Conservation (phyloP, 345 rosid species). For the Eucalyptus rudis region DNA sequence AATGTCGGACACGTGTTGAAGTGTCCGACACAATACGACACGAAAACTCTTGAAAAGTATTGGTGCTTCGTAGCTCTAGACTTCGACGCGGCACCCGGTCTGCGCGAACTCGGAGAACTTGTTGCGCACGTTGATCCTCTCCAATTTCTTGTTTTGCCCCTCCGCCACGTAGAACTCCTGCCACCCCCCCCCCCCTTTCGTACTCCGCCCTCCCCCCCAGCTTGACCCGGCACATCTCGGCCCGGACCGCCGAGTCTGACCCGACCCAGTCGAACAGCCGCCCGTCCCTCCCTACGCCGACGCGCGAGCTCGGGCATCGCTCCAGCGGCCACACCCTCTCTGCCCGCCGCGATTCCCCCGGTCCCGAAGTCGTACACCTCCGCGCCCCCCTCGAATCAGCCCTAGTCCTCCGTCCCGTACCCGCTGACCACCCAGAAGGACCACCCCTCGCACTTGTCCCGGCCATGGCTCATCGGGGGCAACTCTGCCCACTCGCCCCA, state of each 20-base stretch:
- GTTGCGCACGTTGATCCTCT: slow-evolving; percentile 10
- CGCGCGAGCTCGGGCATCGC: slow-evolving; percentile 11
- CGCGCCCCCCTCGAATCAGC: slow-evolving; percentile 16
- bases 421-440: slow-evolving; percentile 35
- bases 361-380: slow-evolving; percentile 3
- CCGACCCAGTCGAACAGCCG: not conserved
- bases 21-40: too few relatives aligned
- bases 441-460: slow-evolving; percentile 34
- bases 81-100: slow-evolving; percentile 38
- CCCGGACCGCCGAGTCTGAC: not conserved
- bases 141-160: slow-evolving; percentile 7
- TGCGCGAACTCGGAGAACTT: slow-evolving; percentile 35
- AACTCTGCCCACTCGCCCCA: slow-evolving; percentile 24
- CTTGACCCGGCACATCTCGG: slow-evolving; percentile 10
- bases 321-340: slow-evolving; percentile 13
- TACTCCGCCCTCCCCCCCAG: slow-evolving; percentile 7
- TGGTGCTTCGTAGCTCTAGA: not conserved
- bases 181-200: slow-evolving; percentile 16
- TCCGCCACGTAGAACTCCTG: slow-evolving; percentile 7
- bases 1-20: too few relatives aligned
- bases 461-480: slow-evolving; percentile 19
- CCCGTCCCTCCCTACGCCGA: not conserved
- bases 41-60: too few relatives aligned
- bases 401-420: slow-evolving; percentile 21
- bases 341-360: slow-evolving; percentile 14